Percentiles rank a stretch among this genome's conserved stretches.
Conservation (phyloP, 78 protist species). For the Anaeramoeba flamelloides region DNA sequence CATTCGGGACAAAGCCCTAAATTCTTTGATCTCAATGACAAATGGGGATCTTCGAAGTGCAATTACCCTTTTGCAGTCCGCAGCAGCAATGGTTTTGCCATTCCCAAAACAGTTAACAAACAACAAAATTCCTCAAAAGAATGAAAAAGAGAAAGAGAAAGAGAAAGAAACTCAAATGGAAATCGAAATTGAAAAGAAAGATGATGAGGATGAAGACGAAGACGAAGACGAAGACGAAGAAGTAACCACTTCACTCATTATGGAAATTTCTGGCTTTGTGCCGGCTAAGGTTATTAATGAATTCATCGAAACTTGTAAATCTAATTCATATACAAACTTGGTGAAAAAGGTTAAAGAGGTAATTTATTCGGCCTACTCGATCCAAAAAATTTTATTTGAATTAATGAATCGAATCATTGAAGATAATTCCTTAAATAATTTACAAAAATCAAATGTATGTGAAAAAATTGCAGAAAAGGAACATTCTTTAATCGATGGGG, state of each 20-base stretch:
- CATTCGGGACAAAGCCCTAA: not conserved
- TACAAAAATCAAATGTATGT: not conserved
- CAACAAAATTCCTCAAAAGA: too few relatives aligned
- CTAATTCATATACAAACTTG: not conserved
- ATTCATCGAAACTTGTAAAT: not conserved
- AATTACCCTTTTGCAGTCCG: slow-evolving; percentile 61
- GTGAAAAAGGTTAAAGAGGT: not conserved
- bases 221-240: too few relatives aligned
- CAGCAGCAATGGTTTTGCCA: too few relatives aligned
- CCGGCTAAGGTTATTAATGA: not conserved
- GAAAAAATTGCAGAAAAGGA: not conserved
- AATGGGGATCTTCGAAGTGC: slow-evolving; percentile 81
- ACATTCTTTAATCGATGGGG: not conserved
- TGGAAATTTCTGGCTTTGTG: not conserved
- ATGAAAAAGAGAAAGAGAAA: too few relatives aligned
- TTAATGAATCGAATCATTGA: not conserved
- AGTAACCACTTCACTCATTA: too few relatives aligned
- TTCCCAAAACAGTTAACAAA: too few relatives aligned
- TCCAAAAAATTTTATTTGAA: not conserved
- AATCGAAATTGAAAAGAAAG: not conserved
- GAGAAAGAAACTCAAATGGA: too few relatives aligned
- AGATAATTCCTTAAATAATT: not conserved
- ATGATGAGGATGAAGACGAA: not conserved
- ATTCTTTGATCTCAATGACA: slow-evolving; percentile 24
- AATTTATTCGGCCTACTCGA: not conserved